phyloP scores from a whole-genome alignment of 2,329 filamentous ascomycete genomes.

The Hirsutella minnesotensis region DNA sequence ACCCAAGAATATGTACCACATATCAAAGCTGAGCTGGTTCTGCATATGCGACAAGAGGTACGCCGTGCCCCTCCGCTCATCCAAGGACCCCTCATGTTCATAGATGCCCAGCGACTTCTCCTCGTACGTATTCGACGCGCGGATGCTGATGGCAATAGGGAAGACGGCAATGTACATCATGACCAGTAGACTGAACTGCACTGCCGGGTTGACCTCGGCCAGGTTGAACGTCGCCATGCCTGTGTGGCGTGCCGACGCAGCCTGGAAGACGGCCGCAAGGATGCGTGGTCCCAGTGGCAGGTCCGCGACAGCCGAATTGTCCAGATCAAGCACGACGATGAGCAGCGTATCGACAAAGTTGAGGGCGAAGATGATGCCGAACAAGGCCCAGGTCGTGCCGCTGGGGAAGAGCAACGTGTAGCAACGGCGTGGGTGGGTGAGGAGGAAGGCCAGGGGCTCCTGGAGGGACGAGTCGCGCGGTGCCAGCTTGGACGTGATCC shows the following conservation, averaged over 20 bases:
- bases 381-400: slow-evolving; percentile 44
- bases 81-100: slow-evolving; percentile 17
- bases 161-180: slow-evolving; percentile 58
- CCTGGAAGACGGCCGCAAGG: slow-evolving; percentile 47
- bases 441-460: slow-evolving; percentile 40
- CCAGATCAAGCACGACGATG: slow-evolving; percentile 37
- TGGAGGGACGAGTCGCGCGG: slow-evolving; percentile 25
- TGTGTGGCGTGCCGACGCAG: slow-evolving; percentile 33
- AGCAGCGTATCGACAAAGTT: slow-evolving; percentile 44
- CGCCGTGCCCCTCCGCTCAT: slow-evolving; percentile 14
- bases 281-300: slow-evolving; percentile 34
- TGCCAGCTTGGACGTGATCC: slow-evolving; percentile 36
- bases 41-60: slow-evolving; percentile 22
- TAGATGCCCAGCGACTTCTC: slow-evolving; percentile 50
- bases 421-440: slow-evolving; percentile 50
- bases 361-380: slow-evolving; percentile 35
- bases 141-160: slow-evolving; percentile 49
- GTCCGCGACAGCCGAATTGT: slow-evolving; percentile 35
- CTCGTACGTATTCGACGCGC: slow-evolving; percentile 48
- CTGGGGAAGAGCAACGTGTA: slow-evolving; percentile 52
- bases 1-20: slow-evolving; percentile 30
- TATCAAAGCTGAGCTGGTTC: slow-evolving; percentile 27
- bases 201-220: slow-evolving; percentile 35
- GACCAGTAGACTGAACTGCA: slow-evolving; percentile 46
- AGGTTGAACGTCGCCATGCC: slow-evolving; percentile 39